Percentiles rank a stretch among this genome's conserved stretches.
phyloP scores from a whole-genome alignment of 371 early-diverging fungal genomes.

The Hamiltosporidium tvaerminnensis region DNA sequence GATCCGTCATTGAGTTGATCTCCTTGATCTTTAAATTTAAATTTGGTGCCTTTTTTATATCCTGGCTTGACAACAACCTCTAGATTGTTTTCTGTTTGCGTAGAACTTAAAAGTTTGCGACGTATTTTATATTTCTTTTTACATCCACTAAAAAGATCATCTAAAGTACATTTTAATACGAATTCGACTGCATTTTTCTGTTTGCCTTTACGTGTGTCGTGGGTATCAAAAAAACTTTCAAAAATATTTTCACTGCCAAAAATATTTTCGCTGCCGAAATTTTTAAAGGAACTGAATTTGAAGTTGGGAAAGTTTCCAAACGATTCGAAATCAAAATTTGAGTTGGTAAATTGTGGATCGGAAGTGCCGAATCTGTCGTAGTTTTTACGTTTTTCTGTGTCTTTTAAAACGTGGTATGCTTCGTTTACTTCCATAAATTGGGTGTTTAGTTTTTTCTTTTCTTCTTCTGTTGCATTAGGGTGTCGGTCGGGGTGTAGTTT shows the following conservation, averaged over 20 bases:
- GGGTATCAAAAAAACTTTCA: neutral
- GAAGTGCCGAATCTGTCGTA: neutral
- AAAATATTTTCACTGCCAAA: neutral
- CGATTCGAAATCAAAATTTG: neutral
- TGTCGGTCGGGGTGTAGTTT: conserved; percentile 60
- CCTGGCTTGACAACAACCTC: conserved; percentile 29
- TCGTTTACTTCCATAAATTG: conserved; percentile 65
- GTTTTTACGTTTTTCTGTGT: conserved; percentile 28
- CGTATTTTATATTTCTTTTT: conserved; percentile 15
- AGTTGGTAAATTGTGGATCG: neutral
- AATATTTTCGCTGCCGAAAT: neutral
- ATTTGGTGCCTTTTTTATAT: conserved; percentile 35
- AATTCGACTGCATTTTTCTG: conserved; percentile 17
- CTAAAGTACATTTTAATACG: conserved; percentile 15
- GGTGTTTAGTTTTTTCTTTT: conserved; percentile 56
- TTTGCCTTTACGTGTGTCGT: neutral
- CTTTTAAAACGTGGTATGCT: conserved; percentile 42
- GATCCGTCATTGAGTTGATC: conserved; percentile 17
- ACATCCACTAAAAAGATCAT: conserved; percentile 26
- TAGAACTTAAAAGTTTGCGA: neutral
- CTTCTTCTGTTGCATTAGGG: conserved; percentile 60
- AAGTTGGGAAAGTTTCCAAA: neutral
- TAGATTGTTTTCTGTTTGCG: conserved; percentile 1
- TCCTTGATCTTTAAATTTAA: conserved; percentile 26
- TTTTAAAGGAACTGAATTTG: neutral